Base-by-base conservation (phyloP, 179 eudicot genomes). In the Beta macrorhiza region DNA sequence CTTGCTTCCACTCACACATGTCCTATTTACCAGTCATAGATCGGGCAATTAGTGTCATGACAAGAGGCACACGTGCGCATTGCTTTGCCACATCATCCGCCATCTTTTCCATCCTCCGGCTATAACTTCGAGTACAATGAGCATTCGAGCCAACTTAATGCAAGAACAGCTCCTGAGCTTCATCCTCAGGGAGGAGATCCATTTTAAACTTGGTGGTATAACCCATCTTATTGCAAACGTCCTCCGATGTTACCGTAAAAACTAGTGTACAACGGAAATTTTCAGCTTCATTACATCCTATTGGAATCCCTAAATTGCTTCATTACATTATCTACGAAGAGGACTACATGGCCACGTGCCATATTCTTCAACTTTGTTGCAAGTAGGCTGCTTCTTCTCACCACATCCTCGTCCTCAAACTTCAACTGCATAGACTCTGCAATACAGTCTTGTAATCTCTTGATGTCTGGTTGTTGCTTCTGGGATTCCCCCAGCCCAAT, bases 21-120 rank as follows among this genome's bases (percentile, higher is more conserved):
- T 77, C 80, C 59, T 63, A 72, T 42, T 77, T 77, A 20, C 72
- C 80, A 3, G 61, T 77, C 80, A 77, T 63, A 64, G 72, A 77
- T 22, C 80, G 72, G 10, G 72, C 72, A 7, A 64, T 77, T 53
- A 7, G 19, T 6, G 47, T 77, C 72, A 77, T 64, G 45, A 64
- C 80, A 15, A 77, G 80, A 16, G 80, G 80, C 72, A 77, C 49
- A 11, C 59, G 72, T 5, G 72, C 59, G 22, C 80, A 77, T 22
- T 77, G 61, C 47, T 67, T 63, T 63, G 49, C 72, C 59, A 77
- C 80, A 47, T 49, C 72, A 10, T 22, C 49, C n/a, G 25, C 62
- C 42, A 52, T 29, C 72, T 65, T 49, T 1, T 64, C 20, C 14
- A 77, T 15, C 61, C 20, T 51, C 49, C 1, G 72, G 45, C 4